Evolutionary conservation across 352 stramenopile species (phyloP), one percentile per base, ranked within the genome.

Genomic region (Globisporangium okanoganense): DNA sequence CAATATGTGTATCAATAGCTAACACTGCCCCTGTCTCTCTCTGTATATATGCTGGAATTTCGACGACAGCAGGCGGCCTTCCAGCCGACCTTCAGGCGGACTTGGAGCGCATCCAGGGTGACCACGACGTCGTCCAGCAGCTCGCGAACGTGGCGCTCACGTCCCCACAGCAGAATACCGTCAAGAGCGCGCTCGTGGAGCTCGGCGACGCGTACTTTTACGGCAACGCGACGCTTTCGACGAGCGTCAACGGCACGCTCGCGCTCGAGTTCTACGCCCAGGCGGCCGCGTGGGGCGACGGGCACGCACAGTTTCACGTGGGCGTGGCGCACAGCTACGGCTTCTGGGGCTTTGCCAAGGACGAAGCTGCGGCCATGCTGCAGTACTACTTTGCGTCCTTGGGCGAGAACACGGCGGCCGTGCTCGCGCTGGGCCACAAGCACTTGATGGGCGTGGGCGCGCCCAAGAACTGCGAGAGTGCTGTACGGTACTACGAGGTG

Each of bases 401-500:
- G 20, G 82, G 78, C 18, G 78, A 87, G 5, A 63, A 90, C 55
- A 71, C 87, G 0, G 73, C 70, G 22, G 87, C 87, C 5, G 60
- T 75, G 20, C 87, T 97, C 70, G 83, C 85, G 10, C 72, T 97
- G 18, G 90, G 87, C 2, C 77, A 89, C 66, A 82, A 84, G 29
- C 88, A 96, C 64, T 64, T 88, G 44, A 70, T 90, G 10, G 90
- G 88, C 6, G 59, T 89, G 24, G 76, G 79, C 27, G 79, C 88
- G 5, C 85, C 86, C 0, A 87, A 87, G 67, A 90, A 79, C 62
- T 97, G 90, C 64, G 85, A 96, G 58, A 82, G 62, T 1, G 86
- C 88, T 1, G 78, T 95, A 56, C 81, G 84, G 9, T 96, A 96
- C 77, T 97, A 97, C 61, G 87, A 96, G 68, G 73, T 88, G 27